A percentile compares a stretch with the other conserved stretches of the same genome.
Evolutionary conservation across 1,284 basidiomycete genomes (phyloP).

Genomic region (Irpex sp.): DNA sequence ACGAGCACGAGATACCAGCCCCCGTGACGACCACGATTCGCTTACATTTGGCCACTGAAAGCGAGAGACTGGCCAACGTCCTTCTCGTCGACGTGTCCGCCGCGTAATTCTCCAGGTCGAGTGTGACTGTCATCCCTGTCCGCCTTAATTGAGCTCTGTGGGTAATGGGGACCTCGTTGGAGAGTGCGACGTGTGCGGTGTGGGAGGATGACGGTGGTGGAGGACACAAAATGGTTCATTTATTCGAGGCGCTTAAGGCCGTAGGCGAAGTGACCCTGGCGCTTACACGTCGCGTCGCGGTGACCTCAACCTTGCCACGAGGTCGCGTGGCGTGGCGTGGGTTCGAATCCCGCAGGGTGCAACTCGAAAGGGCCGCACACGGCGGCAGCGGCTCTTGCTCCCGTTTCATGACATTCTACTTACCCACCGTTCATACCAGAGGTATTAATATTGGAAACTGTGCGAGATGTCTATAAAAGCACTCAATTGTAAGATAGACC

Average conservation of each 20-base stretch:
- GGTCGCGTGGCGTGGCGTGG: neutral
- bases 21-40: slow-evolving; percentile 85
- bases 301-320: neutral
- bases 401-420: too few relatives aligned
- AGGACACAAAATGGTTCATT: neutral
- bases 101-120: slow-evolving; percentile 42
- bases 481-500: too few relatives aligned
- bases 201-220: neutral
- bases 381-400: too few relatives aligned
- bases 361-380: too few relatives aligned
- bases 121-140: slow-evolving; percentile 29
- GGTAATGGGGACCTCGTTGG: neutral
- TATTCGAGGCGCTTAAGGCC: neutral
- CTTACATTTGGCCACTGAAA: slow-evolving; percentile 75
- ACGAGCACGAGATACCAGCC: slow-evolving; percentile 92
- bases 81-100: slow-evolving; percentile 49
- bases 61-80: slow-evolving; percentile 61
- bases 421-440: too few relatives aligned
- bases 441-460: too few relatives aligned
- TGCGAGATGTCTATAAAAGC: too few relatives aligned
- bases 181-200: neutral
- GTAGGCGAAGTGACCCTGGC: neutral
- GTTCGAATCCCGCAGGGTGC: neutral
- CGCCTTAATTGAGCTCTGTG: neutral
- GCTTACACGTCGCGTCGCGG: neutral